Evolutionary conservation across 768 basidiomycete species (phyloP), one percentile per base, ranked within the genome.

Genomic region (Pulveroboletus sp.): DNA sequence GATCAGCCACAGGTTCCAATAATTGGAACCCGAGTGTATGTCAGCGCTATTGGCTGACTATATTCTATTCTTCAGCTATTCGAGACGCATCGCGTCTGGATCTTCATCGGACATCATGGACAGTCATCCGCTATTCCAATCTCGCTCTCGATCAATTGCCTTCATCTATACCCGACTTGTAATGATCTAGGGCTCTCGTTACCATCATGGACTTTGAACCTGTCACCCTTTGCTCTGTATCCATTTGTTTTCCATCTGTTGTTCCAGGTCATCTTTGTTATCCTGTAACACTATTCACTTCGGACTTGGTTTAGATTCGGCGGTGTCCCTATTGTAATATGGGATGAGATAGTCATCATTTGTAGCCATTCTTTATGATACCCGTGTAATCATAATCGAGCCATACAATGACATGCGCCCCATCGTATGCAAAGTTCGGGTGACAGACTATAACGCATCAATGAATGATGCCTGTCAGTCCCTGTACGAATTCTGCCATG

Each of bases 11-110:
- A 41, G 27, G 56, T 58, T 47, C 52, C 50, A 35, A 45, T 43
- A 35, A 50, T 48, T 38, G 56, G 59, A 31, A 51, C 56, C 45
- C 49, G 40, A 6, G 36, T 34, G 6, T 19, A 11, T 10, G 34
- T 35, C 49, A 23, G 38, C 3, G 33, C 55, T 25, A 5, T 33
- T n/a, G 25, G 45, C 17, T 40, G 52, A 38, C 29, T 38, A 38
- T 47, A 47, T 56, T 42, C 29, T 62, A 62, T 52, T 24, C 19
- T 33, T 56, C 57, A 62, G 43, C 41, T 56, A 60, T 56, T 47
- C n/a, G 14, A 32, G 10, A 43, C 13, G 29, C 34, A 38, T 37
- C 19, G 31, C 16, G 44, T 42, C 13, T 19, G 17, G 25, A 25
- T 39, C 23, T 40, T 29, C 43, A 21, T 43, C 44, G 57, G 45